These are phyloP conservation scores for Rhodotorula toruloides DNA, from an alignment of 768 basidiomycete genomes.

Conservation along the genomic window DNA sequence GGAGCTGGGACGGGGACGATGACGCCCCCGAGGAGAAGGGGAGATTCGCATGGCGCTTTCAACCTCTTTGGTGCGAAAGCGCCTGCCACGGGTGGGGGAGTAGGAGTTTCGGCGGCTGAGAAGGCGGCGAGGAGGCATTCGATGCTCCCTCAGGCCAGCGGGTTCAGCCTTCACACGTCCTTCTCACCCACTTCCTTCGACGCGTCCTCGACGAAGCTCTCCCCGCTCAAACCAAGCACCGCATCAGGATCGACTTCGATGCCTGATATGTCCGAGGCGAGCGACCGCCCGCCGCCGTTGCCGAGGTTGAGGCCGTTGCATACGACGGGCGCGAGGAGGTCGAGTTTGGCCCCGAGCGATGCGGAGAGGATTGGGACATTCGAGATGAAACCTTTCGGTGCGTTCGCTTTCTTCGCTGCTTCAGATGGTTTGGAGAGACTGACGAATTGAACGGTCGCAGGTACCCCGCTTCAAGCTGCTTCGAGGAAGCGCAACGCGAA, in stretches of 20 bases:
- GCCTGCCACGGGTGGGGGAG: not conserved
- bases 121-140: constrained; percentile 13
- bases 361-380: not conserved
- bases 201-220: not conserved
- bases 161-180: constrained; percentile 6
- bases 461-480: not conserved
- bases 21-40: constrained; percentile 15
- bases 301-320: constrained; percentile 15
- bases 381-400: constrained; percentile 5
- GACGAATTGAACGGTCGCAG: not conserved
- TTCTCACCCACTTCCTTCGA: not conserved
- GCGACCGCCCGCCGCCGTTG: constrained; percentile 12
- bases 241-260: constrained; percentile 10
- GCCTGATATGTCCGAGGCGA: constrained; percentile 18
- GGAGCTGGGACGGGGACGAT: not conserved
- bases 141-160: constrained; percentile 32
- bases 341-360: not conserved
- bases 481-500: constrained; percentile 38
- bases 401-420: not conserved
- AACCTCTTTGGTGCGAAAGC: constrained; percentile 18
- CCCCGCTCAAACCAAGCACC: not conserved
- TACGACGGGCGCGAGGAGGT: not conserved
- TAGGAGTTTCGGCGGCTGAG: not conserved
- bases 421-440: too few relatives aligned
- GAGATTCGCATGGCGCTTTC: constrained; percentile 4